These are phyloP conservation scores for Nemania serpens DNA, from an alignment of 2,329 filamentous ascomycete genomes.

Conservation along the genomic window DNA sequence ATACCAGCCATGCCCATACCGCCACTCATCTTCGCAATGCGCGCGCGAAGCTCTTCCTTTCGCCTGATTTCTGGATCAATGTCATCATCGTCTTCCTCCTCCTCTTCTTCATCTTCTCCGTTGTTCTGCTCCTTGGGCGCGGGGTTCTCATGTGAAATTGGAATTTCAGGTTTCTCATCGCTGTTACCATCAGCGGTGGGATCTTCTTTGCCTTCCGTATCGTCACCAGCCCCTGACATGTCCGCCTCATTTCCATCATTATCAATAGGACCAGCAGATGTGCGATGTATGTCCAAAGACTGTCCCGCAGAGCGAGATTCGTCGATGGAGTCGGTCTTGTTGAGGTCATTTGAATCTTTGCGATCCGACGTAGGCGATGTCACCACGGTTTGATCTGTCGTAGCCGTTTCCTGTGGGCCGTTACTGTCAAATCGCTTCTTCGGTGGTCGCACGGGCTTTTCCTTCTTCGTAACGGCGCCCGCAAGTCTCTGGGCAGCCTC, in stretches of 20 bases:
- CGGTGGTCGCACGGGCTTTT: constrained; percentile 79
- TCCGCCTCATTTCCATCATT: constrained; percentile 69
- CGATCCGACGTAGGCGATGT: constrained; percentile 49
- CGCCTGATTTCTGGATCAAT: constrained; percentile 85
- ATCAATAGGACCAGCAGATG: constrained; percentile 53
- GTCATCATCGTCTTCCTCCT: constrained; percentile 78
- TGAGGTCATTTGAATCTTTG: constrained; percentile 53
- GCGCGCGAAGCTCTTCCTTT: constrained; percentile 84
- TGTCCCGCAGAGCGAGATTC: constrained; percentile 47
- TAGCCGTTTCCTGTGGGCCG: constrained; percentile 39
- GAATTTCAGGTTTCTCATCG: constrained; percentile 60
- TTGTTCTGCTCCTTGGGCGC: constrained; percentile 45
- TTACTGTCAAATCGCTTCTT: constrained; percentile 66
- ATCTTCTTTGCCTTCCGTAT: constrained; percentile 64
- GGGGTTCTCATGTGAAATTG: constrained; percentile 46
- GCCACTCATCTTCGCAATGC: constrained; percentile 98
- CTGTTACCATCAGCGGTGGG: constrained; percentile 74
- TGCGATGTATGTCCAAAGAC: constrained; percentile 55
- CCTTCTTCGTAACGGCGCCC: constrained; percentile 78
- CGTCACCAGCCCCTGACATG: constrained; percentile 67
- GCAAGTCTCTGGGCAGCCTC: constrained; percentile 85
- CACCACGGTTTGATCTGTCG: constrained; percentile 44
- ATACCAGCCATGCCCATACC: constrained; percentile 89
- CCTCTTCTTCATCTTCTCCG: constrained; percentile 60
- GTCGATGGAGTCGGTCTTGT: constrained; percentile 57